A percentile compares a stretch with the other conserved stretches of the same genome.
Conservation (phyloP, 2,329 filamentous ascomycete genomes). For the Epichloe brachyelytri region DNA sequence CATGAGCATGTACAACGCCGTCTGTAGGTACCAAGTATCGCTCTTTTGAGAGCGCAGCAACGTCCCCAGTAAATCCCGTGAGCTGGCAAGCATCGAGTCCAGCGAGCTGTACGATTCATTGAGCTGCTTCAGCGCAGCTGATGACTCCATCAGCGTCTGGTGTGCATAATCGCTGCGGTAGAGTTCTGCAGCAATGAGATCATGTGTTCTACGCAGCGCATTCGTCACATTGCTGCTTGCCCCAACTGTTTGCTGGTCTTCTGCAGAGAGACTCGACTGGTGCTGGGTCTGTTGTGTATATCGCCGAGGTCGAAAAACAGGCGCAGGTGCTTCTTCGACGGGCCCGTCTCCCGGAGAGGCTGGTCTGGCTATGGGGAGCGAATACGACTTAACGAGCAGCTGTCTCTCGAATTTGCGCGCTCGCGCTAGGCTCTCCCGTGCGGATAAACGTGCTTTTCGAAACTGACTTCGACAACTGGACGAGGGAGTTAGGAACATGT, state of each 20-base stretch:
- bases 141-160: slow-evolving; percentile 75
- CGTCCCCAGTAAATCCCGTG: slow-evolving; percentile 61
- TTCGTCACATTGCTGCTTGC: slow-evolving; percentile 75
- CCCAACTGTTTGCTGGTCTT: slow-evolving; percentile 60
- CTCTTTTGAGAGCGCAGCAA: slow-evolving; percentile 82
- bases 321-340: slow-evolving; percentile 11
- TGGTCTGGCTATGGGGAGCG: slow-evolving; percentile 26
- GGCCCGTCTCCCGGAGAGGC: slow-evolving; percentile 13
- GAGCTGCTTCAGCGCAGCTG: slow-evolving; percentile 66
- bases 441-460: slow-evolving; percentile 67
- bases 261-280: slow-evolving; percentile 35
- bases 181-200: slow-evolving; percentile 74
- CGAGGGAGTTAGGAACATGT: not conserved
- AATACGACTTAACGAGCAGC: slow-evolving; percentile 56
- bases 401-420: slow-evolving; percentile 68
- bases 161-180: slow-evolving; percentile 80
- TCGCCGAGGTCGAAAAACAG: slow-evolving; percentile 11
- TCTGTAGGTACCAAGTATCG: slow-evolving; percentile 95
- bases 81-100: slow-evolving; percentile 62
- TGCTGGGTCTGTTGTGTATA: slow-evolving; percentile 19
- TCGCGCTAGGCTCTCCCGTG: slow-evolving; percentile 59
- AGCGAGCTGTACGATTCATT: slow-evolving; percentile 71
- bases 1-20: slow-evolving; percentile 69
- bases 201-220: slow-evolving; percentile 73
- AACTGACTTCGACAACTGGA: slow-evolving; percentile 52